A percentile compares a stretch with the other conserved stretches of the same genome.
Conservation (phyloP, 1,139 yeast genomes). For the Saccharomyces hybrid region DNA sequence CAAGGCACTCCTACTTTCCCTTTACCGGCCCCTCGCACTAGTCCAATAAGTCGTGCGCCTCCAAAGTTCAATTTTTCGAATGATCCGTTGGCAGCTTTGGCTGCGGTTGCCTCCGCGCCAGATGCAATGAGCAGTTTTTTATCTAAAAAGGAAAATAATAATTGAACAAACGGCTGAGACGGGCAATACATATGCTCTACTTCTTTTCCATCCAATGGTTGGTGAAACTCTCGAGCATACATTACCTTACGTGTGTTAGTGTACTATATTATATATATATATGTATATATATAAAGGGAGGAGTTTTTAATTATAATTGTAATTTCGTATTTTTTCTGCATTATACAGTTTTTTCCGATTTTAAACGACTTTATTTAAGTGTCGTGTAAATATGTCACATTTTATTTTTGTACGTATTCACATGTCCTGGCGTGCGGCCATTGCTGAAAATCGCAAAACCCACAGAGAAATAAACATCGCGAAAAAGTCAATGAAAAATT, state of each 20-base stretch:
- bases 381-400: neutral
- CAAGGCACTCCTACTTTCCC: neutral
- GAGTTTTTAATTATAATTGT: neutral
- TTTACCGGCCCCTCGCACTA: conserved; percentile 2
- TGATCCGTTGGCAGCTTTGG: conserved; percentile 33
- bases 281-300: neutral
- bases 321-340: neutral
- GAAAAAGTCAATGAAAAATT: neutral
- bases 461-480: neutral
- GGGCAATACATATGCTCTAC: neutral
- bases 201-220: neutral
- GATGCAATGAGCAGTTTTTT: conserved; percentile 18
- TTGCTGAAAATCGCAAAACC: neutral
- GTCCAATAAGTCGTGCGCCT: conserved; percentile 2
- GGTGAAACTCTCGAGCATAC: neutral
- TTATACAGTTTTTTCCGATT: neutral
- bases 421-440: neutral
- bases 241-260: neutral
- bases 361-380: neutral
- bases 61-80: conserved; percentile 25
- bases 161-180: neutral
- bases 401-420: neutral
- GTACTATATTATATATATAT: neutral
- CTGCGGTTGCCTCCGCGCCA: conserved; percentile 33
- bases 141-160: neutral